These are phyloP conservation scores for Chrysosporium keratinophilum DNA, from an alignment of 2,329 filamentous ascomycete genomes.

Conservation along the genomic window DNA sequence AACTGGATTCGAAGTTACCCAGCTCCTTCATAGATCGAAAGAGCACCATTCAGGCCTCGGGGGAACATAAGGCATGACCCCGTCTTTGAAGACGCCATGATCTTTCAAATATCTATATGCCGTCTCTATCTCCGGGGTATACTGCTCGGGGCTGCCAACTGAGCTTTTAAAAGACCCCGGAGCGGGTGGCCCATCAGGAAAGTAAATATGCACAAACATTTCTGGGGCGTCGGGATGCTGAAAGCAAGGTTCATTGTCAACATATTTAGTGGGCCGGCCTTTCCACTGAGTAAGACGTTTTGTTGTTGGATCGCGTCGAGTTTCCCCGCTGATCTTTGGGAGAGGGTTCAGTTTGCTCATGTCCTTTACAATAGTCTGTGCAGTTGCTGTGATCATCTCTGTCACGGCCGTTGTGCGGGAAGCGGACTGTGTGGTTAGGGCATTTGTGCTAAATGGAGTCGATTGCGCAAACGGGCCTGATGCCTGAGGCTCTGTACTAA, in stretches of 20 bases:
- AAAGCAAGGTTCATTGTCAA: slow-evolving; percentile 41
- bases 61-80: slow-evolving; percentile 64
- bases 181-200: slow-evolving; percentile 57
- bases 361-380: slow-evolving; percentile 13
- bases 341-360: slow-evolving; percentile 15
- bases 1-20: neutral
- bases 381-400: slow-evolving; percentile 3
- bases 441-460: slow-evolving; percentile 14
- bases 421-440: slow-evolving; percentile 21
- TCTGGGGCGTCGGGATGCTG: slow-evolving; percentile 45
- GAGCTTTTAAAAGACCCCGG: slow-evolving; percentile 35
- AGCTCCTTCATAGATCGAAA: slow-evolving; percentile 51
- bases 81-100: slow-evolving; percentile 58
- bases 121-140: slow-evolving; percentile 44
- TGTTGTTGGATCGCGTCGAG: slow-evolving; percentile 26
- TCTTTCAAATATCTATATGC: slow-evolving; percentile 56
- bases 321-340: slow-evolving; percentile 28
- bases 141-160: slow-evolving; percentile 45
- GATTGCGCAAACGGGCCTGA: slow-evolving; percentile 21
- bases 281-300: slow-evolving; percentile 50
- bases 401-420: neutral
- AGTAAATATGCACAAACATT: slow-evolving; percentile 57
- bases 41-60: slow-evolving; percentile 65
- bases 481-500: slow-evolving; percentile 20
- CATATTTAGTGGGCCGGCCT: slow-evolving; percentile 52